Evolutionary conservation across 2,329 filamentous ascomycete species (phyloP).

Genomic region (Davidsoniella neocaledoniae): DNA sequence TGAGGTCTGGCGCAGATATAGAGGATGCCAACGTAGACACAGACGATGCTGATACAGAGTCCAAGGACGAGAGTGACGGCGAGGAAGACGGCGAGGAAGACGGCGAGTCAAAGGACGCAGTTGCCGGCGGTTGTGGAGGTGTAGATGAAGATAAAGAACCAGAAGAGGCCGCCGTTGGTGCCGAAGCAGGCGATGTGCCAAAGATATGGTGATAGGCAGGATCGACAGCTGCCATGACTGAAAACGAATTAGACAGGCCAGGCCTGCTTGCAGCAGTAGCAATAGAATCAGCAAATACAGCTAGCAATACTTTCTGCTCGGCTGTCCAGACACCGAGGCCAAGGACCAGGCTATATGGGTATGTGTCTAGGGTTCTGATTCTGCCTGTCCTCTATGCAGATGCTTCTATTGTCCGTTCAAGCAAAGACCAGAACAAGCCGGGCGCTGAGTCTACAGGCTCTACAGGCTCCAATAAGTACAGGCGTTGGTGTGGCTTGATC

Average conservation of each 20-base stretch:
- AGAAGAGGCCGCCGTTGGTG: background rate
- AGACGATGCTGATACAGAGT: background rate
- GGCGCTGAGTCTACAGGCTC: too few relatives aligned
- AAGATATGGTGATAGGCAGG: constrained; percentile 11
- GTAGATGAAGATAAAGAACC: background rate
- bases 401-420: too few relatives aligned
- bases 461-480: too few relatives aligned
- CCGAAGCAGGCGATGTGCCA: background rate
- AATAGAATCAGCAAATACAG: too few relatives aligned
- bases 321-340: too few relatives aligned
- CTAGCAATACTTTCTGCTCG: too few relatives aligned
- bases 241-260: background rate
- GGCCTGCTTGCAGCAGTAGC: background rate
- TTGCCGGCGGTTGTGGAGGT: constrained; percentile 2
- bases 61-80: background rate
- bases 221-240: constrained; percentile 9
- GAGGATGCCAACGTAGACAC: constrained; percentile 3
- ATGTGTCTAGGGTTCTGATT: too few relatives aligned
- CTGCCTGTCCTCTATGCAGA: too few relatives aligned
- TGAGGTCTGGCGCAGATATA: constrained; percentile 3
- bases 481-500: too few relatives aligned
- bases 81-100: constrained; percentile 5
- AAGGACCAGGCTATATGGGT: too few relatives aligned
- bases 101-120: background rate
- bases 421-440: too few relatives aligned